A percentile compares a stretch with the other conserved stretches of the same genome.
Conservation (phyloP, 352 stramenopile genomes). For the Phytophthora aleatoria region DNA sequence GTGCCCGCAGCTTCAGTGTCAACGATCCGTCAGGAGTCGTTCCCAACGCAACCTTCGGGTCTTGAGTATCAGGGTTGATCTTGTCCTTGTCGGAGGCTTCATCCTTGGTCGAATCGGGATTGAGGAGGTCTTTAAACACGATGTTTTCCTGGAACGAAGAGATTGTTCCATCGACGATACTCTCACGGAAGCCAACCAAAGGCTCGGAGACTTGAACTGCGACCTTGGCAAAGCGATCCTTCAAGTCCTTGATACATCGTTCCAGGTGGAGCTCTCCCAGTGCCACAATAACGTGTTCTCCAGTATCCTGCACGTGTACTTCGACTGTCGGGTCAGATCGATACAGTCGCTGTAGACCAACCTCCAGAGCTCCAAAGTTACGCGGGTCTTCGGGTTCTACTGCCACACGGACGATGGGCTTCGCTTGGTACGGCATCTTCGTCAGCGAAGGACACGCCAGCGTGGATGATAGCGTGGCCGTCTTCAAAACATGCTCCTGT, state of each 20-base stretch:
- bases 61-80: conserved; percentile 5
- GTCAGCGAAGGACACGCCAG: conserved; percentile 83
- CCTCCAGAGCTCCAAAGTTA: conserved; percentile 86
- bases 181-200: conserved; percentile 91
- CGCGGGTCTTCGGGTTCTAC: conserved; percentile 89
- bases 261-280: conserved; percentile 93
- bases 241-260: conserved; percentile 91
- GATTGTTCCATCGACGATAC: conserved; percentile 63
- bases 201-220: conserved; percentile 85
- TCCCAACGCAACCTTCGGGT: conserved; percentile 46
- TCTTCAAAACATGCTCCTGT: conserved; percentile 90
- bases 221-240: conserved; percentile 88
- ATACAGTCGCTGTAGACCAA: conserved; percentile 90
- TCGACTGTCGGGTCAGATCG: conserved; percentile 93
- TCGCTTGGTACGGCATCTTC: conserved; percentile 90
- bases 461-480: conserved; percentile 85
- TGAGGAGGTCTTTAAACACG: conserved; percentile 73
- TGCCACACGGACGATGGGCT: conserved; percentile 92
- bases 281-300: conserved; percentile 91
- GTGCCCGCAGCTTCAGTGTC: conserved; percentile 74
- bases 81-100: conserved; percentile 14
- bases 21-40: conserved; percentile 75
- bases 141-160: conserved; percentile 70
- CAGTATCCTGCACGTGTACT: conserved; percentile 89
- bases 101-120: conserved; percentile 21